phyloP scores from a whole-genome alignment of 1,139 yeast genomes.

The Meyerozyma guilliermondii region DNA sequence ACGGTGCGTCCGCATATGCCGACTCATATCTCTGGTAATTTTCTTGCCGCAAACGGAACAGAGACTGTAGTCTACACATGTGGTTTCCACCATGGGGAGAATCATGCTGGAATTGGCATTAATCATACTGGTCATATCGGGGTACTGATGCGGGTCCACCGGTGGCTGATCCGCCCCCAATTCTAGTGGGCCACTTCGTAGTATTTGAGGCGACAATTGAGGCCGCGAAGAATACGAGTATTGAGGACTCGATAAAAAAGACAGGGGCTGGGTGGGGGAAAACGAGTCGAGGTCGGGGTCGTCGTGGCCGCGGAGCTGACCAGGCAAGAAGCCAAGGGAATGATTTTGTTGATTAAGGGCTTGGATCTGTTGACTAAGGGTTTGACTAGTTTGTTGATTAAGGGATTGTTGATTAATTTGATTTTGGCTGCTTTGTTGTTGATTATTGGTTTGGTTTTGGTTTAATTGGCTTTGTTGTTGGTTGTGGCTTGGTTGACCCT shows the following conservation, averaged over 20 bases:
- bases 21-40: slow-evolving; percentile 57
- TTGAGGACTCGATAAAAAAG: background rate
- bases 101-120: slow-evolving; percentile 31
- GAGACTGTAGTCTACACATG: slow-evolving; percentile 17
- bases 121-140: slow-evolving; percentile 38
- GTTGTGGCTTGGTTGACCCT: background rate
- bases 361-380: no score
- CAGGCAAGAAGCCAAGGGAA: no score
- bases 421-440: no score
- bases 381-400: no score
- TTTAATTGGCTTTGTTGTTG: background rate
- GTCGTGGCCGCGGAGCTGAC: background rate
- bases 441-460: no score
- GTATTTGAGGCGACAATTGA: slow-evolving; percentile 1
- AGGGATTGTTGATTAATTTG: no score
- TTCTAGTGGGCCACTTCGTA: background rate
- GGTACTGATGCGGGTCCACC: slow-evolving; percentile 19
- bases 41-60: slow-evolving; percentile 56
- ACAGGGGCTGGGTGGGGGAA: background rate
- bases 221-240: background rate
- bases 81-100: slow-evolving; percentile 33
- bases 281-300: background rate
- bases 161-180: background rate
- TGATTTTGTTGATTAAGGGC: no score
- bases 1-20: slow-evolving; percentile 65